A percentile compares a stretch with the other conserved stretches of the same genome.
These are phyloP conservation scores for Pseudogymnoascus sp. DNA, from an alignment of 2,329 filamentous ascomycete species.

Conservation along the genomic window DNA sequence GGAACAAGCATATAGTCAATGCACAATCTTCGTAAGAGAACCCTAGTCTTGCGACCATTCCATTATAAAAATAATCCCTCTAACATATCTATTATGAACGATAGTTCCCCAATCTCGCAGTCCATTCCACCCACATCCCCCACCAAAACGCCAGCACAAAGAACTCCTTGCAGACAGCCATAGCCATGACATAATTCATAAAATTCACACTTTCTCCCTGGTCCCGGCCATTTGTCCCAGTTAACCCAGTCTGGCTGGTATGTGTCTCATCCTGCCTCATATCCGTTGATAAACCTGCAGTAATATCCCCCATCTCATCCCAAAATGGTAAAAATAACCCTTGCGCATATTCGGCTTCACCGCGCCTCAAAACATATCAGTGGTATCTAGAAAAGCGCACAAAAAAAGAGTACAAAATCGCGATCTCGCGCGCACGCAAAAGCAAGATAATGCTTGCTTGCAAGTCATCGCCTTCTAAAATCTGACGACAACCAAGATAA, in stretches of 20 bases:
- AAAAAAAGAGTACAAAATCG: neutral
- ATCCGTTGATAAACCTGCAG: neutral
- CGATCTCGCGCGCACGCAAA: neutral
- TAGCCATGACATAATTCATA: neutral
- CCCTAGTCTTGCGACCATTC: constrained; percentile 1
- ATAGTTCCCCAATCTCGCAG: neutral
- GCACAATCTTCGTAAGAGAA: constrained; percentile 8
- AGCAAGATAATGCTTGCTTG: neutral
- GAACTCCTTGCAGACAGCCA: neutral
- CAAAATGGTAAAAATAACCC: neutral
- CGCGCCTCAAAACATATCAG: neutral
- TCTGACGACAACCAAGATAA: neutral
- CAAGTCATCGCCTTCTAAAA: neutral
- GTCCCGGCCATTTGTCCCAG: neutral
- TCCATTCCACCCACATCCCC: neutral
- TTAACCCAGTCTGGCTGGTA: neutral
- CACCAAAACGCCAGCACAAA: neutral
- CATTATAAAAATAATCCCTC: neutral
- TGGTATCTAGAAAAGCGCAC: constrained; percentile 5
- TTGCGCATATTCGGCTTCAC: neutral
- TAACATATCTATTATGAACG: constrained; percentile 8
- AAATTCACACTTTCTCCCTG: neutral
- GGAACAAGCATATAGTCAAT: neutral
- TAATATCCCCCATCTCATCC: neutral
- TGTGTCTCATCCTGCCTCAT: neutral